Percentiles rank a stretch among this genome's conserved stretches.
phyloP scores from a whole-genome alignment of 805 yeast genomes.

The Maudiozyma barnettii region DNA sequence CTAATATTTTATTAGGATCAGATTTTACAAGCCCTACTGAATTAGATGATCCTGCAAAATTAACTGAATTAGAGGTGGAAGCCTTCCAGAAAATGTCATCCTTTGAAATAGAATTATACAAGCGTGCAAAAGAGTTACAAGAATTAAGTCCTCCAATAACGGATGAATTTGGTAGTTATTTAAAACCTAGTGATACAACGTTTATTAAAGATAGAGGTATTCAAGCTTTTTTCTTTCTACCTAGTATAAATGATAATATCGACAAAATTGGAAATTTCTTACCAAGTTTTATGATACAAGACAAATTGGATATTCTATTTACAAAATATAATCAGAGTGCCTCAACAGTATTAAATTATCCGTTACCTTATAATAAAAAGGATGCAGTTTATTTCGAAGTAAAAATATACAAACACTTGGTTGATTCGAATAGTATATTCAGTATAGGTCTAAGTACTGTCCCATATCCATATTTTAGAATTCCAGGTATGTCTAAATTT shows the following conservation, averaged over 20 bases:
- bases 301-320: conserved; percentile 27
- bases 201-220: conserved; percentile 29
- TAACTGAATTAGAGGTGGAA: conserved; percentile 17
- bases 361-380: conserved; percentile 40
- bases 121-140: conserved; percentile 26
- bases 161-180: conserved; percentile 25
- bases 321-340: conserved; percentile 26
- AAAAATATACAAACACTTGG: conserved; percentile 35
- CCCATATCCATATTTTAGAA: conserved; percentile 66
- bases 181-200: conserved; percentile 19
- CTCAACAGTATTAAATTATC: conserved; percentile 30
- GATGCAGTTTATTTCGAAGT: conserved; percentile 62
- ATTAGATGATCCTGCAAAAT: conserved; percentile 19
- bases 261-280: conserved; percentile 25
- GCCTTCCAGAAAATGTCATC: conserved; percentile 25
- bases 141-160: conserved; percentile 23
- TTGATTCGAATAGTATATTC: conserved; percentile 38
- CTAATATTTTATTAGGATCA: conserved; percentile 23
- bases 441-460: conserved; percentile 60
- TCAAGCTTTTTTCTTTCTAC: conserved; percentile 27
- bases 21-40: conserved; percentile 23
- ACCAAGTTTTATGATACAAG: conserved; percentile 29
- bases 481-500: conserved; percentile 65
- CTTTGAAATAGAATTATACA: conserved; percentile 26
- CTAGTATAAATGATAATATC: conserved; percentile 29